Conservation (phyloP, 129 eudicot genomes). For the Solidago caesia region DNA sequence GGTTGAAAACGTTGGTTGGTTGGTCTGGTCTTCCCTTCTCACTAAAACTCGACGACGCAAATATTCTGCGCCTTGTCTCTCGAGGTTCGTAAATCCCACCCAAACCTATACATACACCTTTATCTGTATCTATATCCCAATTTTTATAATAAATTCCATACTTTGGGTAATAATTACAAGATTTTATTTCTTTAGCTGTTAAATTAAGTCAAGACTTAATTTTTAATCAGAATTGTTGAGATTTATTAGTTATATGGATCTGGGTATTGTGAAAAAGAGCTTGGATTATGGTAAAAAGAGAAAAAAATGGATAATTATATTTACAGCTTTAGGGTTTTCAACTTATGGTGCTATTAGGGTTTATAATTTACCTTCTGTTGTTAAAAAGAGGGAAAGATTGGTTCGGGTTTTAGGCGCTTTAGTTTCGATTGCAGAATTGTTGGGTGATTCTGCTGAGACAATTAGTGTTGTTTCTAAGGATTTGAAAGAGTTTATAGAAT, state of each 20-base stretch:
- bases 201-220: too few species aligned
- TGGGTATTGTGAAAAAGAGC: constrained; percentile 48
- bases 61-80: constrained; percentile 23
- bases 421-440: constrained; percentile 51
- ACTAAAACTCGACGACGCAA: constrained; percentile 30
- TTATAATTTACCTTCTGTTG: constrained; percentile 64
- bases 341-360: constrained; percentile 59
- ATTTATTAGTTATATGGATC: constrained; percentile 49
- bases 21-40: neutral
- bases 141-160: neutral
- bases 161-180: too few species aligned
- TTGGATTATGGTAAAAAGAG: constrained; percentile 45
- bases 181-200: too few species aligned
- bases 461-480: constrained; percentile 75
- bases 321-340: constrained; percentile 59
- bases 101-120: constrained; percentile 1
- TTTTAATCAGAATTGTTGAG: neutral
- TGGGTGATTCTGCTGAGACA: constrained; percentile 82
- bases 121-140: constrained; percentile 17
- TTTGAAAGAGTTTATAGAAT: constrained; percentile 61
- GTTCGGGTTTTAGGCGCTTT: constrained; percentile 54
- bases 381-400: constrained; percentile 59
- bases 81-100: constrained; percentile 30
- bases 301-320: constrained; percentile 48
- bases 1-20: constrained; percentile 18